Conservation (phyloP, 148 eudicot species). For the Pharnaceum exiguum region DNA sequence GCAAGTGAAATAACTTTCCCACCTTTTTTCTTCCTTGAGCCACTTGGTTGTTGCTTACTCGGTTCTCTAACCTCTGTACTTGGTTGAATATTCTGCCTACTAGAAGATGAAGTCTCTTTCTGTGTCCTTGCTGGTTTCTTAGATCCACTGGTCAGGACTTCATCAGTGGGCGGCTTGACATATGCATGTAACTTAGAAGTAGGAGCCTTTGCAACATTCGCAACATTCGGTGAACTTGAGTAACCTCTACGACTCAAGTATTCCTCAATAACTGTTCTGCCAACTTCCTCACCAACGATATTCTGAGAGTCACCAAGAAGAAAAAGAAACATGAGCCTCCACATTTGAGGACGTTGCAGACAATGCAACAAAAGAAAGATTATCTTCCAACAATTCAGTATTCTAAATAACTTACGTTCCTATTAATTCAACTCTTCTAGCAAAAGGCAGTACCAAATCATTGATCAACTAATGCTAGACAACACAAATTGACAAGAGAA, state of each 20-base stretch:
- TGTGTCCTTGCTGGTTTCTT: constrained; percentile 52
- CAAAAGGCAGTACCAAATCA: too few relatives aligned
- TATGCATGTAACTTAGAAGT: constrained; percentile 73
- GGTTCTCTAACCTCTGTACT: constrained; percentile 28
- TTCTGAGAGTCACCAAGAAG: constrained; percentile 41
- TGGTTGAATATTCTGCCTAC: constrained; percentile 30
- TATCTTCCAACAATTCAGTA: not conserved
- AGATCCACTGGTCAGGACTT: constrained; percentile 33
- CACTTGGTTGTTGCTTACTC: constrained; percentile 38
- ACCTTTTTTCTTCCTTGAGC: constrained; percentile 73
- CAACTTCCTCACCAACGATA: constrained; percentile 86
- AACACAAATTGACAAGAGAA: too few relatives aligned
- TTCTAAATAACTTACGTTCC: not conserved
- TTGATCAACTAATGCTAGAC: too few relatives aligned
- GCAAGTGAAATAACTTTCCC: constrained; percentile 84
- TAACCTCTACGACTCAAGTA: constrained; percentile 82
- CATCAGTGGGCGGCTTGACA: constrained; percentile 78
- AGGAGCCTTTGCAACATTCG: constrained; percentile 26
- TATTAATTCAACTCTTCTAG: not conserved
- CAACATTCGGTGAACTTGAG: constrained; percentile 25
- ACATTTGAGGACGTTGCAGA: too few relatives aligned
- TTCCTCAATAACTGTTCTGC: constrained; percentile 68
- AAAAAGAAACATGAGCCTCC: not conserved
- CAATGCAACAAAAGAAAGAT: too few relatives aligned
- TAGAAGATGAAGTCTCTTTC: constrained; percentile 52